Evolutionary conservation across 371 early-diverging fungal genomes (phyloP), one percentile per base, ranked within the genome.

Genomic region (Apophysomyces variabilis): DNA sequence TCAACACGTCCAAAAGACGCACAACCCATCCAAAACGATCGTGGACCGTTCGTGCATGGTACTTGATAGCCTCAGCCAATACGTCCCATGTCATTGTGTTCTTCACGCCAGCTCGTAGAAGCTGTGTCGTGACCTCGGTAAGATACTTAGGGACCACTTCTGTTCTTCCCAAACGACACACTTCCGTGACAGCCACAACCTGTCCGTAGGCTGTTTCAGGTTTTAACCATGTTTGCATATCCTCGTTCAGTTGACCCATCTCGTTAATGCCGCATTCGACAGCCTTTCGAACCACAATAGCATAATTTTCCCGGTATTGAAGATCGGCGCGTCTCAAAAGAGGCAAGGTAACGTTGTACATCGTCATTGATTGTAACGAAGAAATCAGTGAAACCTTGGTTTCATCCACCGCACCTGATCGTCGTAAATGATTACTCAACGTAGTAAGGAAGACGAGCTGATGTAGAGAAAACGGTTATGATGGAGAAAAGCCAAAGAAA

Each of bases 1-100:
- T 84, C 63, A 85, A 66, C 3, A 81, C 72, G 67, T 87, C 88
- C 63, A 87, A 57, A 4, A 85, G 66, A 36, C 85, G 77, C 14
- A 80, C 72, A 1, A 87, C 62, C 85, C 86, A 85, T 12, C 66
- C 62, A 14, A 81, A 38, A 1, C 67, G 61, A 21, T 72, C 59
- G 36, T 71, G 58, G 45, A 64, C 60, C 32, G 50, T 69, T 41
- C 58, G 56, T 16, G 57, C 38, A 41, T 46, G 47, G 57, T 38
- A 37, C n/a, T 39, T 43, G 45, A 75, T 66, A 1, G 71, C 67
- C 38, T 58, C 46, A 36, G 74, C 36, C 47, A 78, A 13, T 32
- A 67, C 57, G 7, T 66, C 61, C 60, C 76, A 73, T 7, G 69
- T 69, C 67, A 65, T 63, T 13, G 56, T 58, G 14, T 74, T 67